Evolutionary conservation across 2,329 filamentous ascomycete genomes (phyloP), one percentile per base, ranked within the genome.

Genomic region (Colletotrichum incanum): DNA sequence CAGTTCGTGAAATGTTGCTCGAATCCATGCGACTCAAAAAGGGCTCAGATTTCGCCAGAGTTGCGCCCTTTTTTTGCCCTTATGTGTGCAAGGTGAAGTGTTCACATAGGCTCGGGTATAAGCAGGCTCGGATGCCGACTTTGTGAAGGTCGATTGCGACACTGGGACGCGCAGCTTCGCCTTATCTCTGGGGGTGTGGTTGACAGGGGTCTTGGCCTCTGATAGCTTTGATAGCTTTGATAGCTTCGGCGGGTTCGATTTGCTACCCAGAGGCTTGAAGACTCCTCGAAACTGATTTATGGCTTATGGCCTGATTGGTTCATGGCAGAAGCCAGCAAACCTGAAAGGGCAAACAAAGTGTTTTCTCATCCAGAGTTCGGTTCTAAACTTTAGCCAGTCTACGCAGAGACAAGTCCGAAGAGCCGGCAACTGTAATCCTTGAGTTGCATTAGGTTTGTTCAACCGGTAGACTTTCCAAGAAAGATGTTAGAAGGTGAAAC

Each of bases 81-180:
- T n/a, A 37, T 20, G 28, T 50, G 26, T 62, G 45, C 6, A 23
- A 50, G 45, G 23, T 37, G 5, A 12, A 14, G 31, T 39, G 45
- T 23, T 37, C 12, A 23, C 43, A 7, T n/a, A 39, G 37, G 59
- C 56, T 67, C 41, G 64, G 64, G 45, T 18, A 54, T 55, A 70
- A 60, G 47, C 28, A 49, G 47, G 65, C 65, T 65, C 60, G 54
- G 65, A 70, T 70, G 65, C 70, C 54, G 70, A 72, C 59, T 61
- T 43, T 65, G 47, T 52, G 59, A 41, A 69, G 65, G 65, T 70
- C 70, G 58, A 72, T 72, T 72, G 70, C 70, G 60, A 65, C 47
- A 70, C 43, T 58, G 58, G 47, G 50, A 58, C 65, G 58, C 52
- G 52, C 23, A 64, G 43, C 65, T 61, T 49, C 43, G 31, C 28